Base-by-base conservation (phyloP, 2,329 filamentous ascomycete genomes). In the Fusarium torreyae region DNA sequence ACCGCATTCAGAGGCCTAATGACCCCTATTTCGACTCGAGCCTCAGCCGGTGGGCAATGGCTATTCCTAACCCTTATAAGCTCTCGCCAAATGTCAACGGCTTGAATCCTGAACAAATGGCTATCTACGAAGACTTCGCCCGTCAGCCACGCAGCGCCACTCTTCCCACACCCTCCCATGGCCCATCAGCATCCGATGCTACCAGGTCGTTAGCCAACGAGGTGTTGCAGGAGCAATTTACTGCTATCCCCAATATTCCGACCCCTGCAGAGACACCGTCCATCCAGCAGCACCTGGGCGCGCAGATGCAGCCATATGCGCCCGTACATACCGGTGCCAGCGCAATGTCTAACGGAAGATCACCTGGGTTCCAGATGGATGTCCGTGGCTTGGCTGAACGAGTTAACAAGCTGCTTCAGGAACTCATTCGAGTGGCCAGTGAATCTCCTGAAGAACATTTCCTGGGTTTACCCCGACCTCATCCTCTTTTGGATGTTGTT, bases 41-140 rank as follows among this genome's bases (percentile, higher is more conserved):
- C 20, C 88, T 98, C 72, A 97, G 91, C 77, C 90, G 94, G 51
- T 99, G 95, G 94, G 92, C 94, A 9, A 92, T 94, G 81, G 94
- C 94, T 42, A 97, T 99, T 67, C 95, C 95, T 1, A 93, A 96
- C 71, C 96, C 96, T 0, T 99, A 94, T 82, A 94, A 96, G 75
- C 88, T 98, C 71, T 91, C 92, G 38, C 91, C 93, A 14, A 87
- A 79, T 63, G 76, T 84, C 57, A 79, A 80, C 52, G 95, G 95
- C 6, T 83, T 99, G 52, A 98, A 97, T 75, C 87, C 92, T 24
- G 94, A 98, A 74, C 96, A 99, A 76, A 89, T 98, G 83, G 93
- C 93, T 13, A 97, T 99, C 26, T 99, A 99, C 76, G 94, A 98
- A 75, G 94, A 98, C 68, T 99, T 99, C 79, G 94, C 93, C 11